Base-by-base conservation (phyloP, 164 flowering plant genomes). In the Berberis thunbergii region DNA sequence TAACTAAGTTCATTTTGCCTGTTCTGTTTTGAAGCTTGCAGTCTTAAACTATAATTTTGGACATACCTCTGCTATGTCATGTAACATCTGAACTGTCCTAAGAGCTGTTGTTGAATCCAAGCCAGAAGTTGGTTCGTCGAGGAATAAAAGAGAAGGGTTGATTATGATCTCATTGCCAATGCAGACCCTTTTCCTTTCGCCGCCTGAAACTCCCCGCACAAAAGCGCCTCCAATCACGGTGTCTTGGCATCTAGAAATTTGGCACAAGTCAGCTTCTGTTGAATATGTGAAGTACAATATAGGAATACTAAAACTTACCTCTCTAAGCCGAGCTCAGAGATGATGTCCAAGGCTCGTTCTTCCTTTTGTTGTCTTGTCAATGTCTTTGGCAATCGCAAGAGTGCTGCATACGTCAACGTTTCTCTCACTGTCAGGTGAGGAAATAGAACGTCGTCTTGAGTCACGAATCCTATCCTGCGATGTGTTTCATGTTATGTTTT, bases 71-170 rank as follows among this genome's bases (percentile, higher is more conserved):
- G 97, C 98, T 65, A 94, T 94, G 73, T 84, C 91, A 11, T 88
- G 92, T 61, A 94, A 78, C 76, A 87, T 80, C 62, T 86, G 86
- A 60, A 91, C 83, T 6, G 66, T 91, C 72, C 88, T 86, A 45
- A 94, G 69, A 46, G 98, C 98, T 49, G 98, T 94, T 3, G 98
- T 94, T 3, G 98, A 94, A 75, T 94, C 99, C 73, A 94, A 77
- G 45, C 99, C 99, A 41, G 99, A 94, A 62, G 97, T 94, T 10
- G 99, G 99, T 78, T 94, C 99, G 60, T 94, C 99, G 10, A 94
- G 90, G 70, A 91, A 85, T 65, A 94, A 72, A 41, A 94, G 79
- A 0, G 99, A 94, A 64, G 99, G 97, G 67, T 94, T 89, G 72
- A 87, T 86, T 69, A 94, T 73, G 44, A 94, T 91, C 82, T 94